Conservation (phyloP, 345 rosid genomes). For the Jatropha curcas region DNA sequence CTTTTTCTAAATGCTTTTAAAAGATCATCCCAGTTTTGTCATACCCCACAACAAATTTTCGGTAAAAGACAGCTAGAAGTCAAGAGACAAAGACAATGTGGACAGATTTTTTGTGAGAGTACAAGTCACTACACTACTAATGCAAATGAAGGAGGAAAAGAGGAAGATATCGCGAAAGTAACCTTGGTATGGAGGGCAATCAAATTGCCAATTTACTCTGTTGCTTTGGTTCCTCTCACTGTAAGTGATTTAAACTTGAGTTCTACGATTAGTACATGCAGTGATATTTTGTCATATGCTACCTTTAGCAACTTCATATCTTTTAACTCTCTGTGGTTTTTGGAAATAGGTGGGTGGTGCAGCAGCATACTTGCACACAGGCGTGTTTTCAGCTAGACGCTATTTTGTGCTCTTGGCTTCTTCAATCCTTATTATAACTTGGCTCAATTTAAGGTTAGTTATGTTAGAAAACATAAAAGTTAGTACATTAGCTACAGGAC, state of each 20-base stretch:
- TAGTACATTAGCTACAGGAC: too few relatives aligned
- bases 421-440: conserved; percentile 70
- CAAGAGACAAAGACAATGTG: neutral
- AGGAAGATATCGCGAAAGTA: conserved; percentile 48
- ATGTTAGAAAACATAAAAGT: neutral
- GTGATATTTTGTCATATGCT: neutral
- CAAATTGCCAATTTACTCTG: conserved; percentile 80
- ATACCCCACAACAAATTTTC: neutral
- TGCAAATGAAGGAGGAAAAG: conserved; percentile 26
- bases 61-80: conserved; percentile 9
- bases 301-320: neutral
- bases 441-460: conserved; percentile 85
- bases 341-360: conserved; percentile 74
- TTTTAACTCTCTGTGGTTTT: neutral
- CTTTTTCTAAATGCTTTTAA: conserved; percentile 9
- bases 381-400: conserved; percentile 51
- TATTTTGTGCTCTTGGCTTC: conserved; percentile 65
- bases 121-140: conserved; percentile 11
- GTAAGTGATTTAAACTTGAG: conserved; percentile 39
- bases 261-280: neutral
- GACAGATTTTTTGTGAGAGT: conserved; percentile 23
- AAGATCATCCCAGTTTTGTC: conserved; percentile 18
- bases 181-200: conserved; percentile 89
- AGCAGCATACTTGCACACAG: conserved; percentile 73
- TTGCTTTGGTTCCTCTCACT: conserved; percentile 82